phyloP scores from a whole-genome alignment of 108 stramenopile genomes.

The Pseudonitzschia delicatissima region DNA sequence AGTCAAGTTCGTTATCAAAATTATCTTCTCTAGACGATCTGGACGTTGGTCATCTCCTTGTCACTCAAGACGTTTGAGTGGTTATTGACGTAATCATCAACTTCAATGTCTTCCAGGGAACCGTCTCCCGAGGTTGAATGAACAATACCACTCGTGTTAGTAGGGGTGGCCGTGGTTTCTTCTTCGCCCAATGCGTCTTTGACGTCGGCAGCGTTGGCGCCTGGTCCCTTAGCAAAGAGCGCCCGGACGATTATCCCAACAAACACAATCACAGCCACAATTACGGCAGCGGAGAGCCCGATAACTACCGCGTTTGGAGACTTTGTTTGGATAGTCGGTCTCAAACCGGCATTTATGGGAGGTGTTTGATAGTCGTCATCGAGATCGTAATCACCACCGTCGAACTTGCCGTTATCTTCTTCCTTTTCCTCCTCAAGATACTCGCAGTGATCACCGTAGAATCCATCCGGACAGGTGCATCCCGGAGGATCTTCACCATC shows the following conservation, averaged over 20 bases:
- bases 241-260: neutral
- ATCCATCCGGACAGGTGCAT: slow-evolving; percentile 31
- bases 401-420: neutral
- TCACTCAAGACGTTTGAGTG: neutral
- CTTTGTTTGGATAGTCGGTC: neutral
- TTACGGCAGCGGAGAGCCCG: neutral
- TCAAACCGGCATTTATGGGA: neutral
- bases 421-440: slow-evolving; percentile 7
- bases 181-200: slow-evolving; percentile 2
- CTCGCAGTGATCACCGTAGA: slow-evolving; percentile 36
- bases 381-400: neutral
- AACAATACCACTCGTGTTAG: neutral
- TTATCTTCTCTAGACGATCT: slow-evolving; percentile 6
- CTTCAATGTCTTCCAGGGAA: slow-evolving; percentile 6
- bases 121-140: neutral
- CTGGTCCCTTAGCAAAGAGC: neutral
- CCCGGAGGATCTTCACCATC: slow-evolving; percentile 31
- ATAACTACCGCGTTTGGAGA: slow-evolving; percentile 2
- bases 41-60: slow-evolving; percentile 5
- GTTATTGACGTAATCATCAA: slow-evolving; percentile 1
- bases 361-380: neutral
- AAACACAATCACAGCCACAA: neutral
- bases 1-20: too few relatives aligned
- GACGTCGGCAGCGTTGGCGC: neutral
- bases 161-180: neutral